phyloP scores from a whole-genome alignment of 2,329 filamentous ascomycete genomes.

The Colletotrichum coccodes region DNA sequence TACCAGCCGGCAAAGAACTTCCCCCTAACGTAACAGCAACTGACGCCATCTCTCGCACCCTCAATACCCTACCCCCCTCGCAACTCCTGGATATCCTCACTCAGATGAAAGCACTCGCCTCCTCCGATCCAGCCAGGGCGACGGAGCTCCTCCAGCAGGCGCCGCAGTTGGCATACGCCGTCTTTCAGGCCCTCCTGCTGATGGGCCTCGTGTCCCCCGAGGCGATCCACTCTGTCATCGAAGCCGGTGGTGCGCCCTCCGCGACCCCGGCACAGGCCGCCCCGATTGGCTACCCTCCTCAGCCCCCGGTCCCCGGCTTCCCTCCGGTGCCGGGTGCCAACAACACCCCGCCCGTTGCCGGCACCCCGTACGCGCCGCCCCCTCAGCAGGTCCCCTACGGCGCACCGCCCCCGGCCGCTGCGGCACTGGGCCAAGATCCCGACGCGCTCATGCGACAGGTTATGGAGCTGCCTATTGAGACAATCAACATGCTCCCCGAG shows the following conservation, averaged over 20 bases:
- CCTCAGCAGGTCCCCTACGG: constrained; percentile 48
- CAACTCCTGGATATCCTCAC: constrained; percentile 93
- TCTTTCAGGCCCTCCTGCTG: constrained; percentile 92
- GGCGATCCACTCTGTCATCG: constrained; percentile 83
- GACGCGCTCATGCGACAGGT: constrained; percentile 84
- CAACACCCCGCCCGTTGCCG: constrained; percentile 59
- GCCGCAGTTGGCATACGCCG: constrained; percentile 91
- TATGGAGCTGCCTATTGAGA: constrained; percentile 80
- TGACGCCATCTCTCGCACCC: constrained; percentile 91
- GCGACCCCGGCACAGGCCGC: constrained; percentile 36
- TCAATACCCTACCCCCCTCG: constrained; percentile 84
- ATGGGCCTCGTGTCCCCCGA: constrained; percentile 92
- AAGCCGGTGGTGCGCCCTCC: constrained; percentile 59
- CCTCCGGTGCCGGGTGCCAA: constrained; percentile 47
- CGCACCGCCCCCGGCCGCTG: constrained; percentile 40
- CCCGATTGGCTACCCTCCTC: constrained; percentile 34
- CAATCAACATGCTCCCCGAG: constrained; percentile 82
- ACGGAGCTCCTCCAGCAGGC: constrained; percentile 88
- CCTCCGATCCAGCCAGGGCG: constrained; percentile 82
- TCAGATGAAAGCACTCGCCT: constrained; percentile 93
- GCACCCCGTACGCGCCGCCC: constrained; percentile 58
- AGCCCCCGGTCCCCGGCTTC: constrained; percentile 44
- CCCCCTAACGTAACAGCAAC: constrained; percentile 84
- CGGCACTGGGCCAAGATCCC: constrained; percentile 63
- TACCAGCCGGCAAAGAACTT: constrained; percentile 87